Conservation (phyloP, 352 stramenopile genomes). For the Pythium grandisporangium region DNA sequence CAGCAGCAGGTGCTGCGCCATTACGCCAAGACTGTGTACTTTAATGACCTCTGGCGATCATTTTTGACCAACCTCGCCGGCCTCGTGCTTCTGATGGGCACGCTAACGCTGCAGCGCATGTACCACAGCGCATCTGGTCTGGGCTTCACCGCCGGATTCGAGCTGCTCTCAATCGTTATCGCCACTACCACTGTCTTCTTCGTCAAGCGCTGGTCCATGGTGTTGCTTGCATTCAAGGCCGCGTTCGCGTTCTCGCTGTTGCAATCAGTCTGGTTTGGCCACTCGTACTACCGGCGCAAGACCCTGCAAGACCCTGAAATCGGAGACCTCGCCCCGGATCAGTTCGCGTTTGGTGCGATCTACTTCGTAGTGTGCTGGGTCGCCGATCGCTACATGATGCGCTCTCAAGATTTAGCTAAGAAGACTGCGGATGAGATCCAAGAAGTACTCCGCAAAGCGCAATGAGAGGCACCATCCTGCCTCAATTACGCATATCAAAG, state of each 20-base stretch:
- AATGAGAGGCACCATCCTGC: too few relatives aligned
- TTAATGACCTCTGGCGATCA: constrained; percentile 79
- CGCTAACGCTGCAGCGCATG: constrained; percentile 54
- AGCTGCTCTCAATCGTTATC: constrained; percentile 50
- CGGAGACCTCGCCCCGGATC: constrained; percentile 47
- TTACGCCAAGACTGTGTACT: constrained; percentile 80
- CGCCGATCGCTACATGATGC: constrained; percentile 77
- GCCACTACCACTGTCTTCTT: constrained; percentile 46
- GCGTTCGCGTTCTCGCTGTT: constrained; percentile 68
- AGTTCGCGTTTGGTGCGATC: constrained; percentile 59
- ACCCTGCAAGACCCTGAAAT: constrained; percentile 29
- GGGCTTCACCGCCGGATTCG: constrained; percentile 49
- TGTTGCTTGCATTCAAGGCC: constrained; percentile 68
- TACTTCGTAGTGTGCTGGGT: constrained; percentile 74
- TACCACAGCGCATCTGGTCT: constrained; percentile 28
- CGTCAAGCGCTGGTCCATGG: constrained; percentile 44
- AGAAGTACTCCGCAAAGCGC: constrained; percentile 26
- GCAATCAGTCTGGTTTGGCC: constrained; percentile 55
- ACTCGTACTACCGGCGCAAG: constrained; percentile 36
- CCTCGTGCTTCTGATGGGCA: constrained; percentile 58
- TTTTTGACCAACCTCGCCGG: constrained; percentile 72
- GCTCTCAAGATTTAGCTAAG: constrained; percentile 49
- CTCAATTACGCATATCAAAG: too few relatives aligned
- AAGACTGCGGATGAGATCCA: constrained; percentile 52
- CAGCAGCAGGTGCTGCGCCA: constrained; percentile 70